phyloP scores from a whole-genome alignment of 2,329 filamentous ascomycete genomes.

The Fusarium heterosporum region DNA sequence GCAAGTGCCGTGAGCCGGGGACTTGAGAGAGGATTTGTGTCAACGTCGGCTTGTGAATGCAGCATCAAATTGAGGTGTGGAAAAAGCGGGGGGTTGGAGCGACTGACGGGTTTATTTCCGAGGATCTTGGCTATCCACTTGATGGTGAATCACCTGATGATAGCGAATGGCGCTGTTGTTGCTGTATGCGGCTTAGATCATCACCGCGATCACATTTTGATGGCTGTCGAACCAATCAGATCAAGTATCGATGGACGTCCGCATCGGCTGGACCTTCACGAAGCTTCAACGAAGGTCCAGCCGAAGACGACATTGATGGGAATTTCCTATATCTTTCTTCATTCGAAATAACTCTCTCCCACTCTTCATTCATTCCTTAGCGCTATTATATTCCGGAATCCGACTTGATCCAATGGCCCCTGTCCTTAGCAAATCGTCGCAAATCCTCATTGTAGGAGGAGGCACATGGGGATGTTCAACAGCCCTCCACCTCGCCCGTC shows the following conservation, averaged over 20 bases:
- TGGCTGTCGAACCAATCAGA: background rate
- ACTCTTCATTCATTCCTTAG: background rate
- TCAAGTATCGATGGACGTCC: background rate
- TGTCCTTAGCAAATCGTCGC: constrained; percentile 22
- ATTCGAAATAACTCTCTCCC: fast-evolving
- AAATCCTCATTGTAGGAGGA: constrained; percentile 35
- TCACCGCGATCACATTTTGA: background rate
- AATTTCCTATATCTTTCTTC: constrained; percentile 8
- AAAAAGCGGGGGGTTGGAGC: constrained; percentile 31
- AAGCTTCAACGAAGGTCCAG: background rate
- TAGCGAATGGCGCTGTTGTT: background rate
- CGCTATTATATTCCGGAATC: fast-evolving
- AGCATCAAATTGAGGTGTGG: background rate
- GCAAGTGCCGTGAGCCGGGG: background rate
- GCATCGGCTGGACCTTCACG: constrained; percentile 38
- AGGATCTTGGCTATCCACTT: constrained; percentile 13
- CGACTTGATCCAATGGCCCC: background rate
- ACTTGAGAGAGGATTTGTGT: background rate
- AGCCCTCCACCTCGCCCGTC: constrained; percentile 29
- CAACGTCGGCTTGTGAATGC: background rate
- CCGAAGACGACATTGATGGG: background rate
- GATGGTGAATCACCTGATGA: constrained; percentile 22
- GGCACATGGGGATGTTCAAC: constrained; percentile 40
- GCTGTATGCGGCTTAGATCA: constrained; percentile 1
- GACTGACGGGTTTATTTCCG: constrained; percentile 19